Evolutionary conservation across 2,329 filamentous ascomycete species (phyloP), one percentile per base, ranked within the genome.

Genomic region (Paecilomyces dactylethromorphus): DNA sequence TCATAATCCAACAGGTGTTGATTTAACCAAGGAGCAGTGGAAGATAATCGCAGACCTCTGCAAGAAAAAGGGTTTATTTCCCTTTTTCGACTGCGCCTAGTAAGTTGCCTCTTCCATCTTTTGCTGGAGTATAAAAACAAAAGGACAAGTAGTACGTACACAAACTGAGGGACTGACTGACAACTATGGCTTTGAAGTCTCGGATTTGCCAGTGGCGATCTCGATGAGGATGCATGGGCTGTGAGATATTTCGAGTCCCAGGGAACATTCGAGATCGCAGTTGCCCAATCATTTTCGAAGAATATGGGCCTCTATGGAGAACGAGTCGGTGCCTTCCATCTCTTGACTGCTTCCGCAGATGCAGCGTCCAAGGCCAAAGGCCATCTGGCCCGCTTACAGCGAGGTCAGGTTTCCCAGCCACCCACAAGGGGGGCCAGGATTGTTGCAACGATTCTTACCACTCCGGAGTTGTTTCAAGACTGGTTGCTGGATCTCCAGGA

Each of bases 81-180:
- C 91, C 67, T 95, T 96, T 83, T 96, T 96, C 77, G 92, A 96
- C 79, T 89, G 85, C 62, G 92, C 92, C 58, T 96, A 96, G 33
- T 50, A 24, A 24, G 50, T 52, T n/a, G n/a, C 24, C 49, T 52
- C 12, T 52, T 12, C 1, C 3, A 13, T 10, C 5, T 52, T 12
- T 52, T n/a, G 3, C 49, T n/a, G n/a, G n/a, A 1, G 11, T 8
- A 13, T 35, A 11, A 4, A 35, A n/a, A n/a, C n/a, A n/a, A n/a
- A n/a, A n/a, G n/a, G n/a, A n/a, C n/a, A n/a, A n/a, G n/a, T n/a
- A n/a, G n/a, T n/a, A n/a, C n/a, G n/a, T 35, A 35, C 32, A 35
- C 8, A 35, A 12, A 6, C 15, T 11, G 3, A 35, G 3, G 11
- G 15, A 35, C 32, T 35, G 32, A 18, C 49, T 52, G 24, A 1